Base-by-base conservation (phyloP, 2,329 filamentous ascomycete species). In the Fusarium coicis region DNA sequence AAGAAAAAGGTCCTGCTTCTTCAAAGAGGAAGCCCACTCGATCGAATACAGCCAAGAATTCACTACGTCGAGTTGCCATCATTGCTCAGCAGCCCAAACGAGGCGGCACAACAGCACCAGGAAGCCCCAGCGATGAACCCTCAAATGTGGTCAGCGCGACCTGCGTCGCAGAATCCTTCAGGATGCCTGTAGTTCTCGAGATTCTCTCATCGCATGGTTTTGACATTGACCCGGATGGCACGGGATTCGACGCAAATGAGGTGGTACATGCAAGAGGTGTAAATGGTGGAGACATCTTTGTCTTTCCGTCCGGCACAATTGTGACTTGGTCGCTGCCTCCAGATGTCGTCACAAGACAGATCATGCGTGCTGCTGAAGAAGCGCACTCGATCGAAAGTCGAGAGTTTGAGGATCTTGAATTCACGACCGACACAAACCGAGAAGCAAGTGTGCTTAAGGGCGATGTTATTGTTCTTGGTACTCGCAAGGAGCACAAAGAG, bases 221-320 rank as follows among this genome's bases (percentile, higher is more conserved):
- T 78, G 82, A 84, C 44, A 87, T 92, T 59, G 89, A 92, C 76
- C 90, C 90, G 4, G 89, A 92, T 74, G 84, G 82, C 54, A 90
- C 87, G 18, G 88, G 86, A 19, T 91, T 92, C 74, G 89, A 91
- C 73, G 84, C 86, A 52, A 85, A 85, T 72, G 89, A 91, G 77
- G 89, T 92, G 10, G 87, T 92, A 54, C 90, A 92, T 77, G 90
- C 89, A 11, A 84, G 89, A 57, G 86, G 86, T 14, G 85, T 87
- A 66, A 88, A 90, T 79, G 87, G 90, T 65, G 95, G 95, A 39
- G 96, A 99, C 83, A 90, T 98, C 56, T 98, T 98, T 79, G 92
- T 99, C 63, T 99, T 99, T 75, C 95, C 96, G 14, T 97, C 95
- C 0, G 96, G 96, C 16, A 97, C 95, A 18, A 89, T 98, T 12